These are phyloP conservation scores for Fusarium buharicum DNA, from an alignment of 2,329 filamentous ascomycete species.

Conservation along the genomic window DNA sequence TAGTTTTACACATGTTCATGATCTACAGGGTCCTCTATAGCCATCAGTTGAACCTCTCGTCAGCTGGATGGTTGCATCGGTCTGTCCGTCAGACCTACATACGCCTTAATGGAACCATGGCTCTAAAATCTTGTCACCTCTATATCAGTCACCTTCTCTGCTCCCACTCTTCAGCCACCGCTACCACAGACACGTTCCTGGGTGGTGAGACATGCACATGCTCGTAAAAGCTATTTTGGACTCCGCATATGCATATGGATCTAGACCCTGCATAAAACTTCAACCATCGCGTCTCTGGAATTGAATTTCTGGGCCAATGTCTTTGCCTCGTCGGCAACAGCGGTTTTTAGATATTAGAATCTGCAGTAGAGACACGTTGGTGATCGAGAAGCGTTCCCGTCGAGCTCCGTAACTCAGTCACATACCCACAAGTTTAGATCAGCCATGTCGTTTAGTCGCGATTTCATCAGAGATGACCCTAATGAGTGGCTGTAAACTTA, in stretches of 20 bases:
- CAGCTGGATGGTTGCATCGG: constrained; percentile 37
- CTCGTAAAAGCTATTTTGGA: constrained; percentile 1
- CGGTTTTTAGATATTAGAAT: neutral
- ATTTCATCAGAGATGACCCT: neutral
- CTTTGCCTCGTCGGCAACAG: neutral
- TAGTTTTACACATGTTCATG: neutral
- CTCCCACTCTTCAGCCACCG: constrained; percentile 12
- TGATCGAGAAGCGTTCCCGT: neutral
- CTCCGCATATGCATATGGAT: neutral
- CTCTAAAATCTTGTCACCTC: constrained; percentile 17
- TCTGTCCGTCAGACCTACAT: constrained; percentile 17
- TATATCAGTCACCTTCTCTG: constrained; percentile 7
- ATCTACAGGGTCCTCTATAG: constrained; percentile 8
- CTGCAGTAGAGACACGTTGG: neutral
- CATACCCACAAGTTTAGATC: neutral
- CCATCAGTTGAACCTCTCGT: neutral
- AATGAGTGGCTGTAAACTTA: constrained; percentile 13
- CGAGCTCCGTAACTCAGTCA: neutral
- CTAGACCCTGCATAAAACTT: constrained; percentile 17
- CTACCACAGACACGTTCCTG: constrained; percentile 11
- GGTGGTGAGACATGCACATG: constrained; percentile 28
- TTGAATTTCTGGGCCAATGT: neutral
- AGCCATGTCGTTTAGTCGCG: neutral
- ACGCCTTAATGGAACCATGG: neutral
- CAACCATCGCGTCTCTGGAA: neutral